phyloP scores from a whole-genome alignment of 1,284 basidiomycete species.

The Pseudozyma flocculosa region DNA sequence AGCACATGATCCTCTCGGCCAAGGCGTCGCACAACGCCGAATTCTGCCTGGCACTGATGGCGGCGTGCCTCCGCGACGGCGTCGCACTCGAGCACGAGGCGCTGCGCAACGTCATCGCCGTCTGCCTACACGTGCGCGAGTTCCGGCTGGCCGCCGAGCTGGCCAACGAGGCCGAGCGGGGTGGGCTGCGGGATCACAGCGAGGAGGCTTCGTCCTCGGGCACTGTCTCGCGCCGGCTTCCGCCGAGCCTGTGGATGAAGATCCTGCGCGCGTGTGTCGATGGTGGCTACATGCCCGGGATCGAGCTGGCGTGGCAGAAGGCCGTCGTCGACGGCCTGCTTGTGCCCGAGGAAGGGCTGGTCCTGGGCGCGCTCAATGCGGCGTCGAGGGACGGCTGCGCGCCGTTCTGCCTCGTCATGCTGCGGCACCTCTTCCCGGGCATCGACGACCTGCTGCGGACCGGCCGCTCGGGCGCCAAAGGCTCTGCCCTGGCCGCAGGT shows the following conservation, averaged over 20 bases:
- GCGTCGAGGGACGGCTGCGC: conserved; percentile 35
- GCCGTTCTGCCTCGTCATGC: conserved; percentile 16
- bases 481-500: too few species aligned
- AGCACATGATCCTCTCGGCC: conserved; percentile 28
- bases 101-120: conserved; percentile 7
- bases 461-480: neutral
- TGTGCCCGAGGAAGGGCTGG: conserved; percentile 37
- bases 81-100: conserved; percentile 21
- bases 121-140: conserved; percentile 26
- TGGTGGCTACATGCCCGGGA: conserved; percentile 31
- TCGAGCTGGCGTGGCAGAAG: conserved; percentile 40
- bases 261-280: conserved; percentile 39
- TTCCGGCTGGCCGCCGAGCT: conserved; percentile 37
- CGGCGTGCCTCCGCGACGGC: conserved; percentile 13
- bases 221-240: conserved; percentile 12
- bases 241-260: conserved; percentile 41
- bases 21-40: conserved; percentile 36
- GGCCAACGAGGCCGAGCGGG: conserved; percentile 21
- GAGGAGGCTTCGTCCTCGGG: too few species aligned
- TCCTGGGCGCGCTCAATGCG: conserved; percentile 22
- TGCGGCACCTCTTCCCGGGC: conserved; percentile 11
- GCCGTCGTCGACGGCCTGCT: conserved; percentile 15
- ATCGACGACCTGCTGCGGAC: neutral
- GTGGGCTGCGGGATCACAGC: too few species aligned
- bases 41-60: conserved; percentile 27